These are phyloP conservation scores for Capsella bursapastoris DNA, from an alignment of 345 rosid genomes.

Conservation along the genomic window DNA sequence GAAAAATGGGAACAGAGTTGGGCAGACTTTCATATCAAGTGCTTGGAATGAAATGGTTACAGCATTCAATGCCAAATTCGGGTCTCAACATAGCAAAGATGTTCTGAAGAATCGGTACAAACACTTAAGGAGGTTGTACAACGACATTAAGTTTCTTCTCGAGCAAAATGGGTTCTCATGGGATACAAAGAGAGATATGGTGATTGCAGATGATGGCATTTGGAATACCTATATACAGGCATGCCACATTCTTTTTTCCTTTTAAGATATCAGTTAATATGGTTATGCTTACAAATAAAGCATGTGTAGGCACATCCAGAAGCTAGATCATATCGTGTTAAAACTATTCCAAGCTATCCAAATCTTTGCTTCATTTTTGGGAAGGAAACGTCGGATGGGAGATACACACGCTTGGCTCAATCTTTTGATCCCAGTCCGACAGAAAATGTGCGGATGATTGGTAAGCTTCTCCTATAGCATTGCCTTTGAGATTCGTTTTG, in stretches of 20 bases:
- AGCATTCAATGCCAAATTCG: slow-evolving; percentile 65
- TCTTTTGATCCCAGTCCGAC: slow-evolving; percentile 47
- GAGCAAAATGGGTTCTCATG: slow-evolving; percentile 75
- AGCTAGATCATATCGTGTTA: slow-evolving; percentile 83
- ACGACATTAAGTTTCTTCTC: slow-evolving; percentile 70
- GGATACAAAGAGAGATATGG: slow-evolving; percentile 77
- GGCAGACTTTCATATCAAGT: slow-evolving; percentile 76
- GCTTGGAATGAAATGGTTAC: slow-evolving; percentile 79
- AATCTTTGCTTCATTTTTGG: slow-evolving; percentile 78
- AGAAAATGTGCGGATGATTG: slow-evolving; percentile 50
- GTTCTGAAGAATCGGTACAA: slow-evolving; percentile 83
- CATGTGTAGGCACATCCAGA: slow-evolving; percentile 77
- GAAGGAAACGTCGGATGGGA: slow-evolving; percentile 61
- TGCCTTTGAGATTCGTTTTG: background rate
- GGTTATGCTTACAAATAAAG: slow-evolving; percentile 28
- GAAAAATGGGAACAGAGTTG: slow-evolving; percentile 74
- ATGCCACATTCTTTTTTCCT: slow-evolving; percentile 33
- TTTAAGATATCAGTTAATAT: slow-evolving; percentile 17
- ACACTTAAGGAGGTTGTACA: slow-evolving; percentile 79
- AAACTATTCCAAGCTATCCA: slow-evolving; percentile 74
- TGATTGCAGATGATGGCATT: slow-evolving; percentile 70
- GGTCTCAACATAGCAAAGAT: slow-evolving; percentile 67
- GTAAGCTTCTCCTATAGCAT: slow-evolving; percentile 46
- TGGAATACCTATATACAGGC: slow-evolving; percentile 83
- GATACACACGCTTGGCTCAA: slow-evolving; percentile 73